Evolutionary conservation across 192 early-diverging fungal species (phyloP), one percentile per base, ranked within the genome.

Genomic region (Coemansia sp.): DNA sequence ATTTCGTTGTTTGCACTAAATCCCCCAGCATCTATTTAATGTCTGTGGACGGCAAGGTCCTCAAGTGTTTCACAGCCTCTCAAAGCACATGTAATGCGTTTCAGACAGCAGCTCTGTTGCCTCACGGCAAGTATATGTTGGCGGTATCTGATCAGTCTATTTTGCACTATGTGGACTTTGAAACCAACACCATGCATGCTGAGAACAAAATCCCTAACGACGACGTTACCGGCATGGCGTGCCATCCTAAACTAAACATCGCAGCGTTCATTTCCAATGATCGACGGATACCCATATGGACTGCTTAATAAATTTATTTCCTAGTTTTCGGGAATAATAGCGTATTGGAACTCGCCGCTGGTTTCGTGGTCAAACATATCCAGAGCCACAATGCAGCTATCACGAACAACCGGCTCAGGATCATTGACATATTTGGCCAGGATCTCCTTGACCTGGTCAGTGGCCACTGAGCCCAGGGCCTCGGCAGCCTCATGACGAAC

Each of bases 401-500:
- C 93, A 40, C 90, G 84, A 7, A 98, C 93, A 9, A 95, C 91
- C 10, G 81, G 81, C 52, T 91, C 90, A 5, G 84, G 55, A 65
- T 96, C 94, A 5, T 82, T 60, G 44, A 79, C 68, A 63, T 86
- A 96, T 56, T 86, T 61, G 44, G 86, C 76, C 48, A 98, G 72
- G 19, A 87, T 80, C 9, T 70, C 76, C 42, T 94, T 84, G 54
- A 86, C 86, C 68, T 98, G 91, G 36, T 86, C 84, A 2, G 91
- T 91, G 38, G 94, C 96, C 69, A 98, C 92, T 8, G 90, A 93
- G 12, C 96, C 96, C 56, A 98, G 69, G 9, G 96, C 96, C 81
- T 98, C 96, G 4, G 96, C 96, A 43, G 90, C 90, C 73, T 98
- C 96, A 63, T 98, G 96, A 14, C 96, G 86, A 4, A 98, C 96